Evolutionary conservation across 2,329 filamentous ascomycete genomes (phyloP).

Genomic region (Dactylellina parvicollis): DNA sequence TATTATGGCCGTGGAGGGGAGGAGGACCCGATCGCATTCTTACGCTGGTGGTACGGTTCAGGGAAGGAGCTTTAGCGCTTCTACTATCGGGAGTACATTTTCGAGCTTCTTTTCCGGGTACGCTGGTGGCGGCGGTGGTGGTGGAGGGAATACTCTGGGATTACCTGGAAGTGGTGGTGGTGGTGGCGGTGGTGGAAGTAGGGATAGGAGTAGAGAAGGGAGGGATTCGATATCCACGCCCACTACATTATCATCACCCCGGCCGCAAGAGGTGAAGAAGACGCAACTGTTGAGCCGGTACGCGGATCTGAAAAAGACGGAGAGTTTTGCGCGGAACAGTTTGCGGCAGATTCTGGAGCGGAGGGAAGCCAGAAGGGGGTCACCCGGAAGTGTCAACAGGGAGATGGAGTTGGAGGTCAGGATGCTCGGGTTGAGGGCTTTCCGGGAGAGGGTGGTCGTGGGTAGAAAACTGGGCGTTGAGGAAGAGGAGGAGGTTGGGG

Average conservation of each 20-base stretch:
- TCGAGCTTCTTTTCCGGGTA: slow-evolving; percentile 23
- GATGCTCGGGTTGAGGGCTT: slow-evolving; percentile 42
- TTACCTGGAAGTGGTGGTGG: not conserved
- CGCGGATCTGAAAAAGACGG: slow-evolving; percentile 47
- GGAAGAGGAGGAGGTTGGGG: slow-evolving; percentile 34
- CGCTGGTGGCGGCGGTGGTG: not conserved
- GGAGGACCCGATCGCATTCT: slow-evolving; percentile 6
- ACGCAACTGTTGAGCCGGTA: slow-evolving; percentile 45
- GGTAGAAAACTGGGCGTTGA: slow-evolving; percentile 43
- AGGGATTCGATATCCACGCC: not conserved
- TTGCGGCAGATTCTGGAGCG: slow-evolving; percentile 46
- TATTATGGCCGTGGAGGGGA: slow-evolving; percentile 40
- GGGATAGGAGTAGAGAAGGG: not conserved
- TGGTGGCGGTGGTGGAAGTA: not conserved
- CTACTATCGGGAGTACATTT: slow-evolving; percentile 9
- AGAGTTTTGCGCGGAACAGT: slow-evolving; percentile 42
- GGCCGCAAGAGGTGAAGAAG: slow-evolving; percentile 49
- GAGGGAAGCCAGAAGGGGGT: slow-evolving; percentile 31
- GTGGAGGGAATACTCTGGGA: no score
- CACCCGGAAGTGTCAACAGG: slow-evolving; percentile 30
- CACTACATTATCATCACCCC: not conserved
- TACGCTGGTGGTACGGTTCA: not conserved
- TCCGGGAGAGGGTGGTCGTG: slow-evolving; percentile 31
- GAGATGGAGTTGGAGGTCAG: slow-evolving; percentile 52
- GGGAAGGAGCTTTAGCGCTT: not conserved